Base-by-base conservation (phyloP, 2,329 filamentous ascomycete genomes). In the Neonectria magnoliae region DNA sequence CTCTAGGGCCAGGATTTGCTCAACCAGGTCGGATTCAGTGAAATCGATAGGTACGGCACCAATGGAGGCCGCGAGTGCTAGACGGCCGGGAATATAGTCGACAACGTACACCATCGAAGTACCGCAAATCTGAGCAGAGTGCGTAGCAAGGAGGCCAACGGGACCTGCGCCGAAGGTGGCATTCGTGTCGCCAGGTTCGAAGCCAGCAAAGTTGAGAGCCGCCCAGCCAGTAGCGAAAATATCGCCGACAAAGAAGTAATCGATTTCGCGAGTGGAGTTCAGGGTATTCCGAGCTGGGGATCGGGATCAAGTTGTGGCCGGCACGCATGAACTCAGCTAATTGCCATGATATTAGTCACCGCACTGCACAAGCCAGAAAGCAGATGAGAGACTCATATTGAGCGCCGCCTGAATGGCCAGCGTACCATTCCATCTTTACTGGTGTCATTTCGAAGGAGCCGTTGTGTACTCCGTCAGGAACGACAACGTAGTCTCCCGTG, bases 161-260 rank as follows among this genome's bases (percentile, higher is more conserved):
- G 88, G 87, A 0, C 88, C 87, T 5, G 85, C 86, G 1, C 87
- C 88, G 65, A 90, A 90, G 1, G 90, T 82, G 0, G 87, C 87
- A 4, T 90, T 83, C 18, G 80, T 82, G 67, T 90, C 88, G 3
- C 87, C 87, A 2, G 85, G 77, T 68, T 84, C 76, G 76, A 89
- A 89, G 0, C 87, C 86, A 8, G 85, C 31, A 33, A 33, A 59
- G 18, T 38, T 42, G 20, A 59, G 29, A 33, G 31, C 29, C 20
- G 20, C 22, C 45, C 45, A 59, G 48, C 13, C 57, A 3, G 57
- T 59, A 8, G 57, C 45, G 25, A 59, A 41, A 20, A 59, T 59
- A 31, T 59, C 57, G 13, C 25, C 25, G 20, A 51, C 38, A n/a
- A 42, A 41, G 11, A 59, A 27, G 33, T 59, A 59, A 25, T 59